phyloP scores from a whole-genome alignment of 2,329 filamentous ascomycete genomes.

The Elsinoe arachidis region DNA sequence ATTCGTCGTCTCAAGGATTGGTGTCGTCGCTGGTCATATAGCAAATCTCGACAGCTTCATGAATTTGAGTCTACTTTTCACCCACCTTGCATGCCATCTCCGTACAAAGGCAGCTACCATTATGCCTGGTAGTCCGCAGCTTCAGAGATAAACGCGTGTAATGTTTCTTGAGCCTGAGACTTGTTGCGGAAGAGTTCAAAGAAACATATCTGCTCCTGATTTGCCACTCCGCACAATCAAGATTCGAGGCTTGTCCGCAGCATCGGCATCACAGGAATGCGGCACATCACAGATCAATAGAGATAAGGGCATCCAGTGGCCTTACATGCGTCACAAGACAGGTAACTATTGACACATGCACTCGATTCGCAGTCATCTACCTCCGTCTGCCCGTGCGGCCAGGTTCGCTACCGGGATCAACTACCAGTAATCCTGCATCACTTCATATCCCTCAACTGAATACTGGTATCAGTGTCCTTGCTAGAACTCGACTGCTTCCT shows the following conservation, averaged over 20 bases:
- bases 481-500: conserved; percentile 8
- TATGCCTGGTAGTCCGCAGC: no score
- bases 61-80: not conserved
- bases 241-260: no score
- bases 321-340: no score
- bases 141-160: no score
- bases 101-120: not conserved
- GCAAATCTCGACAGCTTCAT: not conserved
- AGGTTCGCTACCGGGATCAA: not conserved
- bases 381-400: no score
- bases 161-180: no score
- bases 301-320: no score
- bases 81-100: not conserved
- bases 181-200: no score
- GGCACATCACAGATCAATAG: no score
- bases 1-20: not conserved
- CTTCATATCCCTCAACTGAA: conserved; percentile 1
- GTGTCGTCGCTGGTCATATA: not conserved
- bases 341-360: not conserved
- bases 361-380: not conserved
- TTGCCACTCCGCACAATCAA: no score
- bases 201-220: no score
- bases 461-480: conserved; percentile 8
- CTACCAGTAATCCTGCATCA: not conserved
- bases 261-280: no score